Evolutionary conservation across 176 grass and related monocot genomes (phyloP), one percentile per base, ranked within the genome.

Genomic region (Lolium rigidum): DNA sequence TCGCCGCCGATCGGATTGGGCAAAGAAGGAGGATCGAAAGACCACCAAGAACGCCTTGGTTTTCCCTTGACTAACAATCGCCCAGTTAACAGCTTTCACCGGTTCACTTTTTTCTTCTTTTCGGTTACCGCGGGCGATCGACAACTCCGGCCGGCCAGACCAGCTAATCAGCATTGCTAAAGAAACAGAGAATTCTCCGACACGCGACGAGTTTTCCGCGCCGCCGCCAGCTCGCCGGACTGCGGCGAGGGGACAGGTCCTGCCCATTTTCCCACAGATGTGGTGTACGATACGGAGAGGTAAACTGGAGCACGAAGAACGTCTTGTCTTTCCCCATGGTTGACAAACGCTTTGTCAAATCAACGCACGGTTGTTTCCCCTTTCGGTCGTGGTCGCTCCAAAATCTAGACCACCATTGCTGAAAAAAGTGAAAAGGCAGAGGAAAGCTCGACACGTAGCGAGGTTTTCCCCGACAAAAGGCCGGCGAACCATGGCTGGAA

Each of bases 241-340:
- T 13, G 35, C 67, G 10, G 9, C 8, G 68, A 48, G 38, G 81
- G 15, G 64, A 70, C 48, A 70, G 60, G 60, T 63, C 60, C 24
- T 63, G 60, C 1, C 61, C 61, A 61, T 24, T 61, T 61, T 4
- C 21, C n/a, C 22, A 10, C 58, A 9, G 58, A 22, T 22, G n/a
- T 8, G 61, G 74, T 84, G 81, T 74, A 79, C 65, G 81, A 84
- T 50, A 79, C 35, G 81, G 55, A 83, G 52, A 58, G 24, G 61
- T 64, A 64, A 24, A 24, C 26, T 13, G 61, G 61, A 25, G 59
- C 21, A 25, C 59, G 0, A 0, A 25, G 59, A 62, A 63, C 60
- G 22, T 26, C 22, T 26, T 63, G 59, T 4, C 11, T 61, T 25
- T 25, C 59, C 21, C 59, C 56, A 20, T n/a, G 56, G 18, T 18